A percentile compares a stretch with the other conserved stretches of the same genome.
These are phyloP conservation scores for Aspergillus piperis DNA, from an alignment of 2,329 filamentous ascomycete genomes.

Conservation along the genomic window DNA sequence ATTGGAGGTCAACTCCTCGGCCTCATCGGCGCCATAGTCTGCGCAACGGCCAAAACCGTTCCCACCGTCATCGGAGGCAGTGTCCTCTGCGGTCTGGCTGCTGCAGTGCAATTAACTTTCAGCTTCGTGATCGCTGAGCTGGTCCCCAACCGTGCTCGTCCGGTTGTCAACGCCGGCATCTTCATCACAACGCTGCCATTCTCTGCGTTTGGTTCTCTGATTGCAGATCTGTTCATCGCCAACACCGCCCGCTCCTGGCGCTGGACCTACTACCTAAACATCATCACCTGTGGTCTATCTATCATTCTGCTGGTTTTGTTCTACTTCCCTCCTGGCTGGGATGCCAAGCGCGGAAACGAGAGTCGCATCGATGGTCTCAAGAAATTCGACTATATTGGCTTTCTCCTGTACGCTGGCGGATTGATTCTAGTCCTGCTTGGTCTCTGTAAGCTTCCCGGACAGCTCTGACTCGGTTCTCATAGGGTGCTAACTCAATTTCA, in stretches of 20 bases:
- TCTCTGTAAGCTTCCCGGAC: conserved; percentile 30
- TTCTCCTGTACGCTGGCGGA: conserved; percentile 46
- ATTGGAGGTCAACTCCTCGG: conserved; percentile 32
- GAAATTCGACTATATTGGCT: conserved; percentile 51
- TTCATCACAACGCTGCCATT: conserved; percentile 37
- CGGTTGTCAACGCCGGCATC: conserved; percentile 33
- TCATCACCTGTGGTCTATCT: conserved; percentile 45
- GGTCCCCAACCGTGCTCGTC: conserved; percentile 42
- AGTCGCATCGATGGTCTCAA: conserved; percentile 41
- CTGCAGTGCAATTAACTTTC: conserved; percentile 42
- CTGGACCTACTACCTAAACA: conserved; percentile 54
- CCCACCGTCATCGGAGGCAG: conserved; percentile 41
- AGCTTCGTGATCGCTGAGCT: conserved; percentile 42
- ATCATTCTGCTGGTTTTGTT: conserved; percentile 6
- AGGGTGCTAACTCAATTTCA: background rate
- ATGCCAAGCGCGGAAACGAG: conserved; percentile 41
- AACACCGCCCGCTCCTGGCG: conserved; percentile 50
- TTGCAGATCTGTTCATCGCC: conserved; percentile 49
- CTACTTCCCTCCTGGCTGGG: conserved; percentile 37
- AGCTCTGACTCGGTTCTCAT: too few species aligned
- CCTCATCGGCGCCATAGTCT: conserved; percentile 41
- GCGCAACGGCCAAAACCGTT: conserved; percentile 40
- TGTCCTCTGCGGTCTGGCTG: conserved; percentile 41
- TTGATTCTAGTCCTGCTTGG: conserved; percentile 48
- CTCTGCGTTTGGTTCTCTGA: conserved; percentile 44